These are phyloP conservation scores for Xerocomus amazonicus DNA, from an alignment of 1,284 basidiomycete genomes.

Conservation along the genomic window DNA sequence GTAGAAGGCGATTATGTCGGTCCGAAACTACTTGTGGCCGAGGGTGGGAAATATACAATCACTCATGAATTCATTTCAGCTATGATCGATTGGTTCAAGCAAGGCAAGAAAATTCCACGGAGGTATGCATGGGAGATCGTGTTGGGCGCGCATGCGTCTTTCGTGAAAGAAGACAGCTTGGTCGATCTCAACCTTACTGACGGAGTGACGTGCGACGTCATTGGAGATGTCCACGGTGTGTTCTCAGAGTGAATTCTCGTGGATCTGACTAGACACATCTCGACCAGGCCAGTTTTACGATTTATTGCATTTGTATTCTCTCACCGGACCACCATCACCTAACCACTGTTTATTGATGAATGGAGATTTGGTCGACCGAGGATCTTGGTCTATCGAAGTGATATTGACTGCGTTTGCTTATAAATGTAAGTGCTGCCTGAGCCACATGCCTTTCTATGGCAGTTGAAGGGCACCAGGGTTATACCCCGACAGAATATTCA, in stretches of 20 bases:
- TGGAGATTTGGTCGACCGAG: slow-evolving; percentile 95
- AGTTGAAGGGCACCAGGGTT: slow-evolving; percentile 55
- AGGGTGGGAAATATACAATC: slow-evolving; percentile 68
- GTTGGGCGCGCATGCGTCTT: slow-evolving; percentile 77
- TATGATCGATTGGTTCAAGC: slow-evolving; percentile 93
- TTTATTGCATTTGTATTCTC: slow-evolving; percentile 80
- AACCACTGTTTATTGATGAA: slow-evolving; percentile 90
- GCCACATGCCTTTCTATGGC: slow-evolving; percentile 9
- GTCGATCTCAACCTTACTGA: slow-evolving; percentile 78
- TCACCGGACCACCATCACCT: slow-evolving; percentile 82
- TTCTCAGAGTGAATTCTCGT: slow-evolving; percentile 8
- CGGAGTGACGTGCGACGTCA: slow-evolving; percentile 84
- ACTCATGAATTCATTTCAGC: slow-evolving; percentile 75
- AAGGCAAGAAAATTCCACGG: slow-evolving; percentile 82
- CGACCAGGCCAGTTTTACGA: slow-evolving; percentile 89
- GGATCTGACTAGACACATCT: slow-evolving; percentile 2
- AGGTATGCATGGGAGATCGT: slow-evolving; percentile 96
- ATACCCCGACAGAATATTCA: slow-evolving; percentile 81
- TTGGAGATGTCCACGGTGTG: slow-evolving; percentile 86
- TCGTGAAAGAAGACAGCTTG: slow-evolving; percentile 78
- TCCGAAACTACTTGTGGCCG: slow-evolving; percentile 53
- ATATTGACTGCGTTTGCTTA: slow-evolving; percentile 92
- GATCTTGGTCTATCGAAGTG: slow-evolving; percentile 97
- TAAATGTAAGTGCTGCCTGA: slow-evolving; percentile 66
- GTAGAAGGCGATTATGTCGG: slow-evolving; percentile 68